phyloP scores from a whole-genome alignment of 257 asterid genomes.

The Euphrasia confusa region DNA sequence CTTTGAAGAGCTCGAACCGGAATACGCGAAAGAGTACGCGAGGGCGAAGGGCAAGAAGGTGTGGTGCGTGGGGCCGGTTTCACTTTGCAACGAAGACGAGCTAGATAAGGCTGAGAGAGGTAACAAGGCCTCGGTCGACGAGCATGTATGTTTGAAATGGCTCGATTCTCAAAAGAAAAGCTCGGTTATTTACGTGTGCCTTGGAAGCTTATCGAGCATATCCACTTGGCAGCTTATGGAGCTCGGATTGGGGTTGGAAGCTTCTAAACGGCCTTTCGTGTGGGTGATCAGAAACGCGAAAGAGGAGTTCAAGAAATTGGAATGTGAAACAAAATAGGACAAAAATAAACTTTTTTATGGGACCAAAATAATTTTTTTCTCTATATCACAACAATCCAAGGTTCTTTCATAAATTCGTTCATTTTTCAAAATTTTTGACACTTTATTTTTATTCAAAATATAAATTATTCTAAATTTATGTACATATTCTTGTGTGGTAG shows the following conservation, averaged over 20 bases:
- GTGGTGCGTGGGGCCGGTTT: neutral
- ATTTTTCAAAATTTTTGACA: no score
- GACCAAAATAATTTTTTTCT: no score
- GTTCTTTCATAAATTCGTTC: no score
- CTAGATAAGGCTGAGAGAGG: neutral
- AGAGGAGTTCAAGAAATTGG: constrained; percentile 32
- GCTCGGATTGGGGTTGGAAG: constrained; percentile 30
- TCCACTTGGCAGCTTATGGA: constrained; percentile 25
- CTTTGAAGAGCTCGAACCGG: constrained; percentile 27
- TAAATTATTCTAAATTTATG: no score
- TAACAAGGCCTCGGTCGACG: constrained; percentile 10
- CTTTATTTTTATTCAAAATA: no score
- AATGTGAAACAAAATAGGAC: no score
- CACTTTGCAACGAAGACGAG: neutral
- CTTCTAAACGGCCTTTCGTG: constrained; percentile 24
- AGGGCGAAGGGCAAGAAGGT: neutral
- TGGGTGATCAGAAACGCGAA: constrained; percentile 23
- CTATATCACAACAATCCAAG: no score
- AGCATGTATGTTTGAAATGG: constrained; percentile 23
- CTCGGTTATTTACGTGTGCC: constrained; percentile 45
- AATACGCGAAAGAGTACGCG: constrained; percentile 1
- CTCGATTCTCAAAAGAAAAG: constrained; percentile 25
- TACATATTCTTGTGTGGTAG: no score
- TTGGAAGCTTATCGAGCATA: constrained; percentile 46
- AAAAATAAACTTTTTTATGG: no score